Evolutionary conservation across 345 rosid genomes (phyloP).

Genomic region (Bruguiera parviflora): DNA sequence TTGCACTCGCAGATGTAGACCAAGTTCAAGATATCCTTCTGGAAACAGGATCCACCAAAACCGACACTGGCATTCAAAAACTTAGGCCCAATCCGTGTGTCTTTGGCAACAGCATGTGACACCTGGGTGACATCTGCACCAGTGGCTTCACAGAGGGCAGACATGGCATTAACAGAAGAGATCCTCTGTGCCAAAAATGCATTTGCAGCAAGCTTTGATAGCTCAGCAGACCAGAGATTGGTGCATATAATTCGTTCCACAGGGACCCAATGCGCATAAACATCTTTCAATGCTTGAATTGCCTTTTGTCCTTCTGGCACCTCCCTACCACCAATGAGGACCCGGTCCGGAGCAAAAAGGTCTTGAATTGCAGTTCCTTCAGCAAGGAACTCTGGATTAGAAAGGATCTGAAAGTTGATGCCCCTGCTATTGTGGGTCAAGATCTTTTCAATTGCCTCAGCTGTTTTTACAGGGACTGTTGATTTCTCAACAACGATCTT

Average conservation of each 20-base stretch:
- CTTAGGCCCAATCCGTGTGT: conserved; percentile 28
- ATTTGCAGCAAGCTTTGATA: conserved; percentile 31
- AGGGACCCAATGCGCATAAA: conserved; percentile 35
- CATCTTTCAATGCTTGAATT: conserved; percentile 23
- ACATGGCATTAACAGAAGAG: too few species aligned
- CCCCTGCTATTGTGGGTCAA: conserved; percentile 29
- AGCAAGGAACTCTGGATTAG: conserved; percentile 31
- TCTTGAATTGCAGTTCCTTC: conserved; percentile 35
- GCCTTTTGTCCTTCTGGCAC: conserved; percentile 25
- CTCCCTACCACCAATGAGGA: conserved; percentile 33
- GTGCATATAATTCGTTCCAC: conserved; percentile 27
- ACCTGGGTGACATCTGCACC: conserved; percentile 30
- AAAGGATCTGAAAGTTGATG: conserved; percentile 10
- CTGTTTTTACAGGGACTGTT: conserved; percentile 1
- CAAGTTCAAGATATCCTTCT: too few species aligned
- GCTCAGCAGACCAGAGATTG: conserved; percentile 34
- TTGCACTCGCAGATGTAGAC: too few species aligned
- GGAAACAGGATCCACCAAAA: too few species aligned
- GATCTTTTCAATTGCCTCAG: conserved; percentile 32
- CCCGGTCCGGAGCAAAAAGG: conserved; percentile 29
- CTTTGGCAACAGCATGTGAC: conserved; percentile 29
- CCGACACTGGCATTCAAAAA: background rate
- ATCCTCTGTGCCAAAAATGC: conserved; percentile 21
- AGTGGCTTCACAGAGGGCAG: background rate
- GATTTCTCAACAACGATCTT: conserved; percentile 34